Conservation (phyloP, 2,329 filamentous ascomycete species). For the Cryphonectria japonica region DNA sequence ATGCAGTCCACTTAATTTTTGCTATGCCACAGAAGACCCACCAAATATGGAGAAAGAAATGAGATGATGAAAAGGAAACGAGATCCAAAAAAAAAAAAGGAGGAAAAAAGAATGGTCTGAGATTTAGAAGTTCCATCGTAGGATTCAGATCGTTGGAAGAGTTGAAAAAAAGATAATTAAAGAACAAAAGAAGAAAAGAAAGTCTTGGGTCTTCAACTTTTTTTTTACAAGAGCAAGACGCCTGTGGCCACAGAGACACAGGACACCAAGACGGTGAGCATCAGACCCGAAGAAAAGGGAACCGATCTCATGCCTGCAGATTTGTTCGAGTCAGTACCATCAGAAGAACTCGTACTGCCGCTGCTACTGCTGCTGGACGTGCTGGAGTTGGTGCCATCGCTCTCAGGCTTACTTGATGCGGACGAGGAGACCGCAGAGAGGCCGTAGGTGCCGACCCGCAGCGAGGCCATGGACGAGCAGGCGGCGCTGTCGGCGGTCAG, state of each 20-base stretch:
- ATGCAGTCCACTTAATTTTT: not conserved
- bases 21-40: conserved; percentile 1
- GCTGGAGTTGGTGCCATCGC: conserved; percentile 22
- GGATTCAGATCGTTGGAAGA: not conserved
- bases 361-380: conserved; percentile 1
- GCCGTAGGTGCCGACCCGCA: conserved; percentile 22
- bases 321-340: conserved; percentile 25
- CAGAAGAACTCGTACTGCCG: conserved; percentile 8
- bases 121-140: not conserved
- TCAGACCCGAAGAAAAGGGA: conserved; percentile 1
- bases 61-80: not conserved
- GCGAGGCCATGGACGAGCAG: conserved; percentile 23
- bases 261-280: conserved; percentile 22
- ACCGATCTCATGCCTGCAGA: conserved; percentile 15
- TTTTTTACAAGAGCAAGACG: conserved; percentile 21
- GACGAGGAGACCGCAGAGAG: conserved; percentile 19
- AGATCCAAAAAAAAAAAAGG: not conserved
- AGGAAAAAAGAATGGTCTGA: too few species aligned
- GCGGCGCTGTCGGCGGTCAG: conserved; percentile 21
- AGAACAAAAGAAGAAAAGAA: not conserved
- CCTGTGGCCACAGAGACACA: conserved; percentile 22
- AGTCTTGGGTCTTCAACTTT: not conserved
- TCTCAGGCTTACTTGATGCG: conserved; percentile 29
- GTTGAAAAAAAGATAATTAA: not conserved
- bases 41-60: not conserved